These are phyloP conservation scores for Oryza glumipatula DNA, from an alignment of 176 grass and related monocot species.

Conservation along the genomic window DNA sequence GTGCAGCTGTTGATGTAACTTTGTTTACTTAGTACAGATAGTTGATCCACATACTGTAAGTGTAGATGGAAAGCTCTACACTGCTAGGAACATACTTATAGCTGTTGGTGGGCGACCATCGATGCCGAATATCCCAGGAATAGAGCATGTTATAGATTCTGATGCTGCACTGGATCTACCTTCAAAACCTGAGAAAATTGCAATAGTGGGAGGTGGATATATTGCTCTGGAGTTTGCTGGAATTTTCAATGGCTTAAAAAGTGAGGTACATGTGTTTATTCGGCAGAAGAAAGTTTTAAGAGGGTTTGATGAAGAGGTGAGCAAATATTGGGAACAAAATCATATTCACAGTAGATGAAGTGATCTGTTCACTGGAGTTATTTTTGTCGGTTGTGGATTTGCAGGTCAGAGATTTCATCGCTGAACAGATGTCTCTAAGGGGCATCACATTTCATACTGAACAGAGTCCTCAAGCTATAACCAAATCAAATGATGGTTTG, in stretches of 20 bases:
- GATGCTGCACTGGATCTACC: conserved; percentile 70
- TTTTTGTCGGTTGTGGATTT: conserved; percentile 30
- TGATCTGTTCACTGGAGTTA: conserved; percentile 8
- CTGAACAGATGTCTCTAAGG: conserved; percentile 75
- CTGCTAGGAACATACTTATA: conserved; percentile 74
- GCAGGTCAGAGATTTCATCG: conserved; percentile 78
- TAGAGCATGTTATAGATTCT: conserved; percentile 76
- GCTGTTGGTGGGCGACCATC: conserved; percentile 65
- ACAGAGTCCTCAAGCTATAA: conserved; percentile 66
- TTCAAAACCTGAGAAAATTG: conserved; percentile 66
- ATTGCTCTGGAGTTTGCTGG: conserved; percentile 87
- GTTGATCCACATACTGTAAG: conserved; percentile 71
- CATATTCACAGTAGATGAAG: conserved; percentile 9
- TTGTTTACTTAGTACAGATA: conserved; percentile 54
- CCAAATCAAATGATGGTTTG: conserved; percentile 66
- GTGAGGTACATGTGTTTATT: conserved; percentile 86
- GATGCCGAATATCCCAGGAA: conserved; percentile 72
- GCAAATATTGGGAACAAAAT: not conserved
- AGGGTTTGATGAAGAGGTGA: conserved; percentile 88
- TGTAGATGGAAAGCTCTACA: conserved; percentile 70
- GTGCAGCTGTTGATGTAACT: conserved; percentile 36
- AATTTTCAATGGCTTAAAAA: conserved; percentile 79
- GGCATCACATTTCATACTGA: conserved; percentile 80
- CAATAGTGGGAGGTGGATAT: conserved; percentile 81
- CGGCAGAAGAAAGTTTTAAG: conserved; percentile 76